phyloP scores from a whole-genome alignment of 2,329 filamentous ascomycete genomes.

The Delphinella strobiligena region DNA sequence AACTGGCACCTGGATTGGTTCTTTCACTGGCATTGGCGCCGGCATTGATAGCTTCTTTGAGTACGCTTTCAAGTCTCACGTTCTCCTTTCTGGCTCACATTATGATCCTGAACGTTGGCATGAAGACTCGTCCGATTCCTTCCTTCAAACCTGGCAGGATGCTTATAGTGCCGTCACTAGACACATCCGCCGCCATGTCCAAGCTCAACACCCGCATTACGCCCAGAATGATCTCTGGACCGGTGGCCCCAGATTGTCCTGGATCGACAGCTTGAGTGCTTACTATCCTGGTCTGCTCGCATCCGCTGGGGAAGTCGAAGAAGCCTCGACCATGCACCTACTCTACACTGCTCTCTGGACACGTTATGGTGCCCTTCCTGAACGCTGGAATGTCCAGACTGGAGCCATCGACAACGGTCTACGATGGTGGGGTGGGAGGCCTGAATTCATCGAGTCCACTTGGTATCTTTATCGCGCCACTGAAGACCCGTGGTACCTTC shows the following conservation, averaged over 20 bases:
- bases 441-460: constrained; percentile 93
- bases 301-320: constrained; percentile 77
- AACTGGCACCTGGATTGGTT: constrained; percentile 72
- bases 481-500: constrained; percentile 87
- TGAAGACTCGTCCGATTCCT: constrained; percentile 65
- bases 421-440: constrained; percentile 88
- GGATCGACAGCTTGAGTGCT: constrained; percentile 91
- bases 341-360: constrained; percentile 92
- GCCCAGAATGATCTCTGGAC: constrained; percentile 81
- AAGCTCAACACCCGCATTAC: constrained; percentile 79
- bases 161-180: constrained; percentile 79
- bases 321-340: constrained; percentile 80
- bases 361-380: constrained; percentile 82
- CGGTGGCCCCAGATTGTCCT: constrained; percentile 77
- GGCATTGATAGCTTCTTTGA: constrained; percentile 98
- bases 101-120: constrained; percentile 16
- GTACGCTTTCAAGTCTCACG: constrained; percentile 89
- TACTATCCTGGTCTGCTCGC: constrained; percentile 87
- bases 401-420: constrained; percentile 76
- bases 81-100: constrained; percentile 65
- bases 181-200: constrained; percentile 69
- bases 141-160: constrained; percentile 71
- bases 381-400: constrained; percentile 81
- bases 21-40: constrained; percentile 87
- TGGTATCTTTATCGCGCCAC: constrained; percentile 95